Conservation (phyloP, 345 rosid species). For the Lepidium sativum region DNA sequence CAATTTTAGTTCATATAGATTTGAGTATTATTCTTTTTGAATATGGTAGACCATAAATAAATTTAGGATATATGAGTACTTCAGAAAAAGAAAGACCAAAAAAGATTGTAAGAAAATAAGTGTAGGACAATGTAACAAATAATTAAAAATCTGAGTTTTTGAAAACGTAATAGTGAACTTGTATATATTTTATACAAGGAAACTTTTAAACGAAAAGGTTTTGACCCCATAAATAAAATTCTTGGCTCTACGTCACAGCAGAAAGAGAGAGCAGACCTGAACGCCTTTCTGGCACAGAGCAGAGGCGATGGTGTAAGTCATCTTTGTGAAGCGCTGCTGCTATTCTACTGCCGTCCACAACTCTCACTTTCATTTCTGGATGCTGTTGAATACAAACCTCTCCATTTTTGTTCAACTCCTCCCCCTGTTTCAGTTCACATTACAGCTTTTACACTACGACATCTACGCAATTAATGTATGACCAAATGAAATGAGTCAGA, state of each 20-base stretch:
- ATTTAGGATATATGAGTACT: too few species aligned
- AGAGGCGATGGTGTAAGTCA: slow-evolving; percentile 29
- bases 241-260: neutral
- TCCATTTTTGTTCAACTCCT: slow-evolving; percentile 41
- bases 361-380: slow-evolving; percentile 35
- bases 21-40: too few species aligned
- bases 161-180: too few species aligned
- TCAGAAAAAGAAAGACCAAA: too few species aligned
- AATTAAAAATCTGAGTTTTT: too few species aligned
- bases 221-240: neutral
- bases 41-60: too few species aligned
- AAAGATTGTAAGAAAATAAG: too few species aligned
- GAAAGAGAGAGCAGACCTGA: slow-evolving; percentile 11
- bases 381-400: slow-evolving; percentile 37
- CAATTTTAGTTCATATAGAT: too few species aligned
- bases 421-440: slow-evolving; percentile 28
- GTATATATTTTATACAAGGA: too few species aligned
- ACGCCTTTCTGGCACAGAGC: slow-evolving; percentile 36
- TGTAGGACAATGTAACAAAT: too few species aligned
- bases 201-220: too few species aligned
- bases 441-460: neutral
- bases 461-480: neutral
- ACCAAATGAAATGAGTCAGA: neutral
- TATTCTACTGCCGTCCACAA: slow-evolving; percentile 56
- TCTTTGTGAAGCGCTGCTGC: slow-evolving; percentile 42